These are phyloP conservation scores for Adansonia grandidieri DNA, from an alignment of 441 rosid genomes.

Conservation along the genomic window DNA sequence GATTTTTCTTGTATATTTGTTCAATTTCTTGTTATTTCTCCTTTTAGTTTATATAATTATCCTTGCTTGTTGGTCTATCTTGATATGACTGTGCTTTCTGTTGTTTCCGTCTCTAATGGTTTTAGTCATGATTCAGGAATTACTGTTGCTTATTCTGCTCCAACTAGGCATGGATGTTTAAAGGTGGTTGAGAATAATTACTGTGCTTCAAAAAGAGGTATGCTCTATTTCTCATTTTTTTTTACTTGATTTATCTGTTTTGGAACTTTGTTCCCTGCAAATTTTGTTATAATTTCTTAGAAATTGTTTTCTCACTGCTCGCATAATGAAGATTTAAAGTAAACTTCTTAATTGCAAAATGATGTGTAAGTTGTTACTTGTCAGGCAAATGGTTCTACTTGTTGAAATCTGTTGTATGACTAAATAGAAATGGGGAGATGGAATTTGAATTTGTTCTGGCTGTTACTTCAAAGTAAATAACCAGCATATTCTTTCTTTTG, in stretches of 20 bases:
- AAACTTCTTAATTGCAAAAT: neutral
- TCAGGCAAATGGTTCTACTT: neutral
- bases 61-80: conserved; percentile 8
- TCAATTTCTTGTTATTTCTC: conserved; percentile 5
- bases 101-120: conserved; percentile 27
- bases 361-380: conserved; percentile 13
- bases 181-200: conserved; percentile 87
- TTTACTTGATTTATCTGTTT: conserved; percentile 17
- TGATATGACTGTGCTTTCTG: conserved; percentile 8
- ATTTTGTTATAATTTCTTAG: neutral
- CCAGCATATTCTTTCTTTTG: neutral
- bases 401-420: conserved; percentile 1
- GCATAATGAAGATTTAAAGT: neutral
- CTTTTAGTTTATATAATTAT: conserved; percentile 19
- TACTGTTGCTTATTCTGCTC: conserved; percentile 73
- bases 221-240: conserved; percentile 21
- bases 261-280: neutral
- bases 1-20: conserved; percentile 17
- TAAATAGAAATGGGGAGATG: neutral
- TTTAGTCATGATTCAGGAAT: conserved; percentile 57
- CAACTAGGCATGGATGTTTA: conserved; percentile 74
- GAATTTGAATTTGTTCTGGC: conserved; percentile 16
- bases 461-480: neutral
- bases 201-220: conserved; percentile 91
- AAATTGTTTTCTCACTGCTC: neutral